phyloP scores from a whole-genome alignment of 257 asterid genomes.

The Knoxia roxburghii region DNA sequence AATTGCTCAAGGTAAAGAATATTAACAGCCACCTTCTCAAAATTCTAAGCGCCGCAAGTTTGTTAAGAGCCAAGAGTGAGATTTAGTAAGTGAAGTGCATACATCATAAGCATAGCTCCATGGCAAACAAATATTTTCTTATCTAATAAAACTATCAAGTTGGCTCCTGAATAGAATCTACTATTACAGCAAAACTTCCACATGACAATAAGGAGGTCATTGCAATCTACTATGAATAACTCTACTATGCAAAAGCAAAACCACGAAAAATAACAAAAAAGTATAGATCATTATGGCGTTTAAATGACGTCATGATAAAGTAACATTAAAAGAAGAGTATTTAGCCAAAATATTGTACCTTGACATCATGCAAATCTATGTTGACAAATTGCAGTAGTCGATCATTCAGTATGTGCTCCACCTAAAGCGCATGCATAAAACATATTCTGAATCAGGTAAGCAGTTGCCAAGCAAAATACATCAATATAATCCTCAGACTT shows the following conservation, averaged over 20 bases:
- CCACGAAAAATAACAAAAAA: neutral
- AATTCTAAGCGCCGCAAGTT: neutral
- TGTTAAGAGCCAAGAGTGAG: neutral
- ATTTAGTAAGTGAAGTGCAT: neutral
- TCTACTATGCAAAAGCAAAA: neutral
- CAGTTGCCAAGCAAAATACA: neutral
- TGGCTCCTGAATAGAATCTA: neutral
- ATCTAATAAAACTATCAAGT: neutral
- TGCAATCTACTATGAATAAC: neutral
- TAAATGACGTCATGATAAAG: no score
- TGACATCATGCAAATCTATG: constrained; percentile 88
- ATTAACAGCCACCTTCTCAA: neutral
- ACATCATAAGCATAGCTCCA: neutral
- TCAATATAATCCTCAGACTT: neutral
- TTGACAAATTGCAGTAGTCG: constrained; percentile 89
- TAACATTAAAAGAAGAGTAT: neutral
- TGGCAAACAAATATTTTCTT: neutral
- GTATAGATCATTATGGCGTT: neutral
- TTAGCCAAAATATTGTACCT: constrained; percentile 46
- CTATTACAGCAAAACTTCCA: neutral
- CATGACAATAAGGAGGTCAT: neutral
- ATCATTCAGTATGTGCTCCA: constrained; percentile 90
- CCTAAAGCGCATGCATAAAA: constrained; percentile 42
- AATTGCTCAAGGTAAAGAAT: neutral
- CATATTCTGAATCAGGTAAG: neutral